A percentile compares a stretch with the other conserved stretches of the same genome.
Evolutionary conservation across 1,139 yeast species (phyloP).

Genomic region (Neolecta irregularis): DNA sequence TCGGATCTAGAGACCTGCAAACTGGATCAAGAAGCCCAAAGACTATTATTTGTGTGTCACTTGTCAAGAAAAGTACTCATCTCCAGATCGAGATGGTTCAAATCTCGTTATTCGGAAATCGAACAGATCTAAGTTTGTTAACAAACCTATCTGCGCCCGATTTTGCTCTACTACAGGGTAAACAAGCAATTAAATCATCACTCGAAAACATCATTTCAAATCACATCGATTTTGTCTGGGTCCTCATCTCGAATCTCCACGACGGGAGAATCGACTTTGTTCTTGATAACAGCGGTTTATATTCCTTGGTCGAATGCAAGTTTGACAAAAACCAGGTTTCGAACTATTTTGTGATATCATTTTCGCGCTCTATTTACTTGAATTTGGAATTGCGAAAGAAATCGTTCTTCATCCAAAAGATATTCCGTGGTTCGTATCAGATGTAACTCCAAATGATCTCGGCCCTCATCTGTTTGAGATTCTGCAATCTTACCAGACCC

Average conservation of each 20-base stretch:
- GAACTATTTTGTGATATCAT: constrained; percentile 82
- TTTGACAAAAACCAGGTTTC: constrained; percentile 39
- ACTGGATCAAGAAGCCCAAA: constrained; percentile 29
- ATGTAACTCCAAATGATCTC: constrained; percentile 75
- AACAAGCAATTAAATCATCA: constrained; percentile 61
- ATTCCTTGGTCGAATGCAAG: not conserved
- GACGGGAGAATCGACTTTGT: constrained; percentile 61
- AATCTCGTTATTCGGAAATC: constrained; percentile 93
- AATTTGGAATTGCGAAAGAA: constrained; percentile 43
- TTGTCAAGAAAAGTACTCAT: too few species aligned
- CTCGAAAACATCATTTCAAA: constrained; percentile 71
- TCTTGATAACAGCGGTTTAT: constrained; percentile 81
- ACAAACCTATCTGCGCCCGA: constrained; percentile 71
- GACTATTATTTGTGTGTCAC: constrained; percentile 28
- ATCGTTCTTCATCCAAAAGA: constrained; percentile 77
- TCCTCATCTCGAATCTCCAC: constrained; percentile 22
- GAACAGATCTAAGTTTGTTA: constrained; percentile 79
- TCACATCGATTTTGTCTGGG: constrained; percentile 60
- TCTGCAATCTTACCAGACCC: too few species aligned
- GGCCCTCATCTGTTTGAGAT: constrained; percentile 43
- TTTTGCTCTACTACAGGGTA: constrained; percentile 76
- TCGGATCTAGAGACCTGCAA: constrained; percentile 27
- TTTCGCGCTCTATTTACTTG: constrained; percentile 58
- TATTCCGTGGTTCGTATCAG: constrained; percentile 96
- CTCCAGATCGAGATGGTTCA: constrained; percentile 69